Base-by-base conservation (phyloP, 2,329 filamentous ascomycete genomes). In the Talaromyces marneffei region DNA sequence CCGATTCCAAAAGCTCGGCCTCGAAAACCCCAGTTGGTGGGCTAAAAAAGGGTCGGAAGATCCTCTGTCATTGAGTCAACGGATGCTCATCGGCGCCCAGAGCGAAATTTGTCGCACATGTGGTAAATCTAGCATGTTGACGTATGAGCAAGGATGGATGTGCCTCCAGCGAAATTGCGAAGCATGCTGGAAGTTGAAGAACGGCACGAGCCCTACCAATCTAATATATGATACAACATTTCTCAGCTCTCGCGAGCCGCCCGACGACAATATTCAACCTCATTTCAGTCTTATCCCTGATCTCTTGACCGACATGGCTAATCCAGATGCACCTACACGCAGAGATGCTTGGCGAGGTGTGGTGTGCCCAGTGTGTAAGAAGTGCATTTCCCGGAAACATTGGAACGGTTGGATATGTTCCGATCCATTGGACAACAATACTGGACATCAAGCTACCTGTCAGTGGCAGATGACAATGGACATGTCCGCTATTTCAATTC, bases 361-460 rank as follows among this genome's bases (percentile, higher is more conserved):
- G 52, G 83, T 88, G 1, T 92, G 89, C 66, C 85, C 84, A 0
- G 62, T 74, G 1, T 92, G 89, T 65, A 75, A 78, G 0, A 80
- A 83, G 42, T 90, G 88, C 66, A 85, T 80, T 44, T 79, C 84
- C 2, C 80, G 88, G 1, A 76, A 81, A 14, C 72, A 79, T 25
- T 92, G 87, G 86, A 74, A 73, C 4, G 79, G 80, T 1, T 90
- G 87, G 87, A 72, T 75, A 27, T 92, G 88, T 63, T 60, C 64
- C 2, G 70, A 71, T 56, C 56, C 65, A 31, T 23, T 60, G 20
- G 46, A 58, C 42, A 10, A n/a, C 33, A 39, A 46, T 4, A 20
- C 1, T 12, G 20, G 16, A 6, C 2, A 42, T 44, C 8, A 12
- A 42, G 76, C 80, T 46, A 83, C 79, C 14, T 64, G 65, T 0